A percentile compares a stretch with the other conserved stretches of the same genome.
Conservation (phyloP, 345 rosid species). For the Syzygium aromaticum region DNA sequence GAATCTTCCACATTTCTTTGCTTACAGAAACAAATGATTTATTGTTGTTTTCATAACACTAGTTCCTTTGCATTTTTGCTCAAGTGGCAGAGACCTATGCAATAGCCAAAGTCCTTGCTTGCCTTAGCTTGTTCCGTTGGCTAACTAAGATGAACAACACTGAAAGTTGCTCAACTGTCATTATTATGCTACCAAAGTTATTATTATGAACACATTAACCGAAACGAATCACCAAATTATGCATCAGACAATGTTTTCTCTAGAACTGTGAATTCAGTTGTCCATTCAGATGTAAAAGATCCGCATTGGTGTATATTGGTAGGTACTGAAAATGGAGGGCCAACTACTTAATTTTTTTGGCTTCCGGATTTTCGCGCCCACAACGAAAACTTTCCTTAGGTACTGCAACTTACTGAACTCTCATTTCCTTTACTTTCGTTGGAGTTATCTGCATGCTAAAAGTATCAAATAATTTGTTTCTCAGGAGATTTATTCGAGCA, state of each 20-base stretch:
- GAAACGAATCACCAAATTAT: background rate
- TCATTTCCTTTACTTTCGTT: background rate
- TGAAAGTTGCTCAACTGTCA: background rate
- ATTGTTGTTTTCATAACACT: background rate
- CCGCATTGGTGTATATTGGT: background rate
- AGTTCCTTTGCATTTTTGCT: background rate
- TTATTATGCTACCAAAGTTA: background rate
- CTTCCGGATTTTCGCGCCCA: slow-evolving; percentile 64
- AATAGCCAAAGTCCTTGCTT: background rate
- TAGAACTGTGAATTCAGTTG: background rate
- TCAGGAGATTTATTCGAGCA: slow-evolving; percentile 87
- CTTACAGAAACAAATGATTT: background rate
- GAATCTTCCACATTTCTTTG: background rate
- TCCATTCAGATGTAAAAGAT: background rate
- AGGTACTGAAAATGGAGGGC: slow-evolving; percentile 76
- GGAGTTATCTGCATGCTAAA: background rate
- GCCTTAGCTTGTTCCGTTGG: background rate
- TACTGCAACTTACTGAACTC: slow-evolving; percentile 2
- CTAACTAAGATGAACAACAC: background rate
- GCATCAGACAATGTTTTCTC: background rate
- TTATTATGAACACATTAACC: background rate
- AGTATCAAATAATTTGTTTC: background rate
- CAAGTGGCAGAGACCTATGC: background rate
- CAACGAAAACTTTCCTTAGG: slow-evolving; percentile 87
- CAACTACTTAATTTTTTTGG: slow-evolving; percentile 56